A percentile compares a stretch with the other conserved stretches of the same genome.
These are phyloP conservation scores for Ulmus americana DNA, from an alignment of 331 rosid species.

Conservation along the genomic window DNA sequence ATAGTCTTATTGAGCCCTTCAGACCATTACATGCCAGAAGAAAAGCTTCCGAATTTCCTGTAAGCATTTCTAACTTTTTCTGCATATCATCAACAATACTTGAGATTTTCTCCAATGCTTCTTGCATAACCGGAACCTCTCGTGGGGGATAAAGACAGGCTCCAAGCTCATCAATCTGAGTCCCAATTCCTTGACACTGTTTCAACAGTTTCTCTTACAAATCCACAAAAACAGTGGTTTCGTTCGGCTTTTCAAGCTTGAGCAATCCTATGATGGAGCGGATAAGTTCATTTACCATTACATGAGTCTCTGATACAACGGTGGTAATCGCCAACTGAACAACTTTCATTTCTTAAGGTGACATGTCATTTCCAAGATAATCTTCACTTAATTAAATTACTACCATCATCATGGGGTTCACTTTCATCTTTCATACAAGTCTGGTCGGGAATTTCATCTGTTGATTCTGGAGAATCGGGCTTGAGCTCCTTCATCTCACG, in stretches of 20 bases:
- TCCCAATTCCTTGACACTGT: constrained; percentile 55
- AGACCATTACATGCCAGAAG: constrained; percentile 45
- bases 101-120: constrained; percentile 45
- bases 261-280: constrained; percentile 67
- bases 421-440: constrained; percentile 23
- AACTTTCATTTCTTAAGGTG: constrained; percentile 79
- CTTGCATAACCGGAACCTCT: constrained; percentile 47
- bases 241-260: constrained; percentile 53
- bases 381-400: constrained; percentile 36
- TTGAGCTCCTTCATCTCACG: constrained; percentile 92
- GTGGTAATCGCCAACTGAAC: constrained; percentile 43
- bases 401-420: constrained; percentile 34
- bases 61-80: constrained; percentile 36
- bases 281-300: constrained; percentile 61
- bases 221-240: constrained; percentile 37
- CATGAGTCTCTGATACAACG: constrained; percentile 52
- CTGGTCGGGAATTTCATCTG: constrained; percentile 27
- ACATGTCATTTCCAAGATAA: constrained; percentile 74
- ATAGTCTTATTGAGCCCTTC: constrained; percentile 39
- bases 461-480: constrained; percentile 37
- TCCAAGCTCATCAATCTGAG: constrained; percentile 83
- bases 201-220: constrained; percentile 69
- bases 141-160: constrained; percentile 94
- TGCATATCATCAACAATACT: constrained; percentile 45
- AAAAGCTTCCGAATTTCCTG: constrained; percentile 51